Evolutionary conservation across 2,329 filamentous ascomycete species (phyloP), one percentile per base, ranked within the genome.

Genomic region (Penicillium polonicum): DNA sequence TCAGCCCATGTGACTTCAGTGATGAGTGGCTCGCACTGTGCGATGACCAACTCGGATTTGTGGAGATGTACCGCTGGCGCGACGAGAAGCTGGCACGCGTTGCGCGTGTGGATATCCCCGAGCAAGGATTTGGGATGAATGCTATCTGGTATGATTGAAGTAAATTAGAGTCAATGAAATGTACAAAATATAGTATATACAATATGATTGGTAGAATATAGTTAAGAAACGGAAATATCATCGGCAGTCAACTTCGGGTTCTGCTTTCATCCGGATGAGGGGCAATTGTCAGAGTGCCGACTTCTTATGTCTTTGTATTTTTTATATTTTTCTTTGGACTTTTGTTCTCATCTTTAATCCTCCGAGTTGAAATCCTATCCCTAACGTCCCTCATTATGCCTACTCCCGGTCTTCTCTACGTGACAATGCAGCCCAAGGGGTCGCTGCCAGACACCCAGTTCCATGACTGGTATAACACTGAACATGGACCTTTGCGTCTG

Each of bases 81-180:
- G 88, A 92, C 58, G 91, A 94, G 80, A 90, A 88, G 66, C 76
- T 96, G 52, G 88, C 85, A 2, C 80, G 91, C 4, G 91, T 95
- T 8, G 91, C 91, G 17, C 82, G 89, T 61, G 80, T 90, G 61
- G 86, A 90, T 65, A 87, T 95, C 38, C 86, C 87, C 6, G 91
- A 95, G 78, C 90, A 89, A n/a, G 91, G 91, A 1, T 96, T 96
- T 72, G 91, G 91, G 2, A 96, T 96, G 91, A 96, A 96, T 76
- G 91, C 91, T n/a, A 92, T 95, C 62, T 96, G 91, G 91, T 94
- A 94, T 74, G 89, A 95, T 76, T 91, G 71, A 63, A 65, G 21
- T 35, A 58, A 51, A 51, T 29, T 42, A 51, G 44, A 53, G 29
- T 27, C 46, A 35, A 31, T 39, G 17, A 13, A 33, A 33, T 33